phyloP scores from a whole-genome alignment of 257 asterid genomes.

The Ligustrum vulgare region DNA sequence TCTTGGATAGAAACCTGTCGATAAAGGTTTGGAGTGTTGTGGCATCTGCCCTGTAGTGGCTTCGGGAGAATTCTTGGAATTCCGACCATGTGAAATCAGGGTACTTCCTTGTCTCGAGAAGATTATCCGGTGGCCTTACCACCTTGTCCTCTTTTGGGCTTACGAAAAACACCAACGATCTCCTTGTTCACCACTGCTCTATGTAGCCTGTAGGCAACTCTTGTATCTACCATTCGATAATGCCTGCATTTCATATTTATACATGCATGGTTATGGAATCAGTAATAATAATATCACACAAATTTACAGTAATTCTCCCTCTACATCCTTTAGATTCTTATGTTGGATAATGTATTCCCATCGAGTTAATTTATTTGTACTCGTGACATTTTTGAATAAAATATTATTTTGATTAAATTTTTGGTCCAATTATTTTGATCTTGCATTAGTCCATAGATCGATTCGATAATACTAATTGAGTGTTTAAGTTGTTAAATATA shows the following conservation, averaged over 20 bases:
- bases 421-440: too few species aligned
- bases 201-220: slow-evolving; percentile 77
- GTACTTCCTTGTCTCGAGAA: slow-evolving; percentile 40
- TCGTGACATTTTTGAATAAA: too few species aligned
- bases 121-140: slow-evolving; percentile 49
- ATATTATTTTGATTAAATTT: too few species aligned
- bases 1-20: slow-evolving; percentile 28
- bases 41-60: slow-evolving; percentile 51
- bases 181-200: slow-evolving; percentile 66
- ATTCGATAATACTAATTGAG: too few species aligned
- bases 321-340: not conserved
- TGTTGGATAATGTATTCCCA: too few species aligned
- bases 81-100: slow-evolving; percentile 70
- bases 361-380: too few species aligned
- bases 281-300: too few species aligned
- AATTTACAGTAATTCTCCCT: not conserved
- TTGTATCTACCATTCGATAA: slow-evolving; percentile 65
- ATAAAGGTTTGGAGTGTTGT: slow-evolving; percentile 56
- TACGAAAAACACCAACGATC: slow-evolving; percentile 62
- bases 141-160: slow-evolving; percentile 63
- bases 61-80: slow-evolving; percentile 42
- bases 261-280: too few species aligned
- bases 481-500: too few species aligned
- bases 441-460: too few species aligned
- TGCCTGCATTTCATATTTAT: slow-evolving; percentile 48